phyloP scores from a whole-genome alignment of 805 yeast species.

The Schwanniomyces occidentalis region DNA sequence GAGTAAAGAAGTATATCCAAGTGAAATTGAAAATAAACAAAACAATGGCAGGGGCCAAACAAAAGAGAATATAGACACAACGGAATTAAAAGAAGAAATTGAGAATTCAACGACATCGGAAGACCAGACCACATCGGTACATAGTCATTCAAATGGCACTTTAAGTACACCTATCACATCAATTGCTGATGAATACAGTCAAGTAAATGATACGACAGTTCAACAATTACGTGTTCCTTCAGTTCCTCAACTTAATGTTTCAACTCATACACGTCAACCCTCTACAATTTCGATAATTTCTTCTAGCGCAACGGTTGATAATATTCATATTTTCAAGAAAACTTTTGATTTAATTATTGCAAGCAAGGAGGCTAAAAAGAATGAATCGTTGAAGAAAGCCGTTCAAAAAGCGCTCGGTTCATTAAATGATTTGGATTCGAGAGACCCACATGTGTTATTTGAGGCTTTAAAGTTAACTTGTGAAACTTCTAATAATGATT shows the following conservation, averaged over 20 bases:
- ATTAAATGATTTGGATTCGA: conserved; percentile 39
- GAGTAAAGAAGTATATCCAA: no score
- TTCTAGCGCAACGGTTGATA: conserved; percentile 22
- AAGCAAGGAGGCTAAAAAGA: conserved; percentile 62
- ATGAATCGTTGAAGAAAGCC: conserved; percentile 38
- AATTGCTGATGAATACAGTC: no score
- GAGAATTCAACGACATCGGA: neutral
- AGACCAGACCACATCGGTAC: no score
- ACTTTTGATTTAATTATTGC: conserved; percentile 58
- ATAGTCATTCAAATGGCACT: no score
- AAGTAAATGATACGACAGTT: no score
- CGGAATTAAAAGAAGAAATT: neutral
- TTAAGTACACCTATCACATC: no score
- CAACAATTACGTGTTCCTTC: no score
- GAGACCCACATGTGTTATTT: conserved; percentile 57
- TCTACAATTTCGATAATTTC: conserved; percentile 16
- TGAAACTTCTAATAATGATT: conserved; percentile 62
- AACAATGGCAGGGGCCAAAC: no score
- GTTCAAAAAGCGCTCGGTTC: conserved; percentile 44
- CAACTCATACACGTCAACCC: conserved; percentile 15
- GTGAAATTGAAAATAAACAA: no score
- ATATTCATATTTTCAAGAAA: conserved; percentile 40
- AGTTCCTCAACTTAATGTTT: no score
- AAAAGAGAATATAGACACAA: no score
- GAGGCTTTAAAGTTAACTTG: conserved; percentile 78